phyloP scores from a whole-genome alignment of 768 basidiomycete genomes.

The Chalciporus sphaerocephalus region DNA sequence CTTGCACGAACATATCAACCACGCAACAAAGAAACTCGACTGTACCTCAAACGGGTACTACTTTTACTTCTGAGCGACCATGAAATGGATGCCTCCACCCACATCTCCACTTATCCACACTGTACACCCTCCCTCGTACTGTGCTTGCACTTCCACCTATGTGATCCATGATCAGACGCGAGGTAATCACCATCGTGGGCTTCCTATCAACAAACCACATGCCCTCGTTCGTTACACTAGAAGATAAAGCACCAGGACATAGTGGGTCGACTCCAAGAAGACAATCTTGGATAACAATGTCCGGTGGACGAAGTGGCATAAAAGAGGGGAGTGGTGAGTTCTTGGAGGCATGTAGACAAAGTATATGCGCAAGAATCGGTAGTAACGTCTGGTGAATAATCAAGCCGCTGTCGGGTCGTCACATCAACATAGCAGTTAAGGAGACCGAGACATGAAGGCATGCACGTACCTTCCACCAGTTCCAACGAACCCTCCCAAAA shows the following conservation, averaged over 20 bases:
- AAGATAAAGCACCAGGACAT: constrained; percentile 25
- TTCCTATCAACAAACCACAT: constrained; percentile 12
- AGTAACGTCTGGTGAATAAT: constrained; percentile 37
- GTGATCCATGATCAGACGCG: constrained; percentile 40
- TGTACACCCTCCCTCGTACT: constrained; percentile 26
- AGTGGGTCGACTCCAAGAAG: constrained; percentile 37
- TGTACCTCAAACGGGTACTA: constrained; percentile 27
- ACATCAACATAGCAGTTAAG: not conserved
- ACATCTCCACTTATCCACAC: constrained; percentile 38
- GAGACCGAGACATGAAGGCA: no score
- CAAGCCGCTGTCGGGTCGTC: constrained; percentile 31
- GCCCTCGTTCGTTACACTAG: not conserved
- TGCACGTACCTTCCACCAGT: constrained; percentile 38
- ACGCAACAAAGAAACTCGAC: no score
- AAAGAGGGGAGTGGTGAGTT: constrained; percentile 26
- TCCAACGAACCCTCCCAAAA: constrained; percentile 38
- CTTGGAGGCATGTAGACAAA: constrained; percentile 31
- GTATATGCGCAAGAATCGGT: constrained; percentile 30
- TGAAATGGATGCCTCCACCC: constrained; percentile 46
- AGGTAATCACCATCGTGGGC: constrained; percentile 37
- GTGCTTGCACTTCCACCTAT: constrained; percentile 39
- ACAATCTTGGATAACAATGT: constrained; percentile 42
- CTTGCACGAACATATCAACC: no score
- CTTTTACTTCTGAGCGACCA: constrained; percentile 33
- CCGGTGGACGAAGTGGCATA: constrained; percentile 32